Percentiles rank a stretch among this genome's conserved stretches.
phyloP scores from a whole-genome alignment of 2,329 filamentous ascomycete species.

The Scedosporium aurantiacum region DNA sequence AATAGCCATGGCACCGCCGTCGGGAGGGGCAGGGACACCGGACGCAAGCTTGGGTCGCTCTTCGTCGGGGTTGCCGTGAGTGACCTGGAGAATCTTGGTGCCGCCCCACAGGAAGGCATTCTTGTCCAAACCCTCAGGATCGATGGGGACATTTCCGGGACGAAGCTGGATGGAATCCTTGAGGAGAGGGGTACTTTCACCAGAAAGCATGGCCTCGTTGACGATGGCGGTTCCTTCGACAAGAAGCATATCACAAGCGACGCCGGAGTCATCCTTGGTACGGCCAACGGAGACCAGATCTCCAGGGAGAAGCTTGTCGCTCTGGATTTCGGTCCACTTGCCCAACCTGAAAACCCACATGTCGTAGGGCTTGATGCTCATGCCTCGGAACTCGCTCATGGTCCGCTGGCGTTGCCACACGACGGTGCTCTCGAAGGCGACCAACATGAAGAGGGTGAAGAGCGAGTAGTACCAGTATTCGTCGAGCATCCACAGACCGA shows the following conservation, averaged over 20 bases:
- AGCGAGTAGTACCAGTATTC: constrained; percentile 99
- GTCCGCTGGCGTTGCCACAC: constrained; percentile 98
- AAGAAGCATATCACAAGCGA: constrained; percentile 93
- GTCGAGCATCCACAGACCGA: constrained; percentile 95
- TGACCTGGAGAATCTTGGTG: constrained; percentile 93
- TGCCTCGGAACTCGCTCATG: constrained; percentile 89
- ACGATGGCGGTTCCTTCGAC: constrained; percentile 94
- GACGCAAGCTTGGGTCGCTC: constrained; percentile 61
- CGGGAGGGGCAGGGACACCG: constrained; percentile 73
- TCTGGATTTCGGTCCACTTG: constrained; percentile 80
- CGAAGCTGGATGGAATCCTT: constrained; percentile 94
- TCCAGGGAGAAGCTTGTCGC: constrained; percentile 84
- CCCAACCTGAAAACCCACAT: constrained; percentile 81
- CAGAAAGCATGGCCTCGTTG: constrained; percentile 98
- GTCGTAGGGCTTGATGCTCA: constrained; percentile 98
- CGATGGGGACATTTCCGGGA: constrained; percentile 67
- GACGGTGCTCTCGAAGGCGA: constrained; percentile 94
- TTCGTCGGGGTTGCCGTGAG: constrained; percentile 70
- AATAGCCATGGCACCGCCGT: constrained; percentile 86
- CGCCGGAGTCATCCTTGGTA: constrained; percentile 93
- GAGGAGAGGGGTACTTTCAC: constrained; percentile 90
- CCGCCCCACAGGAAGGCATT: constrained; percentile 94
- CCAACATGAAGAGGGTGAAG: constrained; percentile 97
- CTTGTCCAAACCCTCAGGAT: constrained; percentile 89
- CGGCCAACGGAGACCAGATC: constrained; percentile 86